Evolutionary conservation across 2,329 filamentous ascomycete species (phyloP), one percentile per base, ranked within the genome.

Genomic region (Periconia sp.): DNA sequence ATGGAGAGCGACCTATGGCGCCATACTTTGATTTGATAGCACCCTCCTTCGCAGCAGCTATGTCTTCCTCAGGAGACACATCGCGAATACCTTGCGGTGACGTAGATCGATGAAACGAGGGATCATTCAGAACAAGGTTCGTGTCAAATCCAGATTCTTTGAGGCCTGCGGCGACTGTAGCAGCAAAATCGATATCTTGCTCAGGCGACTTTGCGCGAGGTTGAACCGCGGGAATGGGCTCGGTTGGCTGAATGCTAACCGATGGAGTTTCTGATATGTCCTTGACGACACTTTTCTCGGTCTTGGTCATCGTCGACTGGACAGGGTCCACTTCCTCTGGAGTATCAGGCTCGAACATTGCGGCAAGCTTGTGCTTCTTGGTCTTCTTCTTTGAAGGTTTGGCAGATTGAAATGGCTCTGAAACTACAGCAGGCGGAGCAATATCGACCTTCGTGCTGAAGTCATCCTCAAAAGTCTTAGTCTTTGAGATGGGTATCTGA

Each of bases 131-230:
- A 5, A 77, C 73, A 22, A 75, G 59, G 34, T 71, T 62, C 4
- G 73, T 66, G 50, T 77, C 63, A 50, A 78, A 78, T 22, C 75
- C 75, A 18, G 72, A 74, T 36, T 74, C 69, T 43, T 71, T 65
- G 11, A 78, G 54, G 21, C 73, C 74, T 36, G 73, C 74, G 16
- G 74, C 73, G 6, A 78, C 56, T 4, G 74, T 73, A 4, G 73
- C 75, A 17, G 75, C 72, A 40, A 78, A 78, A 47, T 77, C 75
- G 24, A 75, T 68, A 34, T 76, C 71, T 36, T 59, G 56, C 16
- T 60, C 49, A 13, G 66, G 66, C 31, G 59, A 55, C 22, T 36
- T 42, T 2, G 56, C 37, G 9, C 46, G 49, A 6, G 60, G 54
- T 24, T 56, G 54, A 9, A 17, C 34, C 9, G 17, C 11, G 6